These are phyloP conservation scores for Ceratobasidium papillatum DNA, from an alignment of 1,284 basidiomycete species.

Conservation along the genomic window DNA sequence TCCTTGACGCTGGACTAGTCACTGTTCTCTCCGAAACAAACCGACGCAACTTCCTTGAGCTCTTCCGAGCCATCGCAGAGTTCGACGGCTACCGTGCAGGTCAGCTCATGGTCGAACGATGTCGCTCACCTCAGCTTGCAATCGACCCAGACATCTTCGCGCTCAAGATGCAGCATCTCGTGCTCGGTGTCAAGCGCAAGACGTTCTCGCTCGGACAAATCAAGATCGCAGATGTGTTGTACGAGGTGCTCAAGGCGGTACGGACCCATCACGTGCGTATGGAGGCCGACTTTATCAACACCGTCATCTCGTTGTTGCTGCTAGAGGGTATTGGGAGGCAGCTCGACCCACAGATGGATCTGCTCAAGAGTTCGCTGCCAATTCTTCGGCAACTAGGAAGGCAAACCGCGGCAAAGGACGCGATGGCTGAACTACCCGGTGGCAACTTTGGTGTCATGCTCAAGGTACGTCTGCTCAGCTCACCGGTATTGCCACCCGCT, in stretches of 20 bases:
- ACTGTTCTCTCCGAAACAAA: slow-evolving; percentile 85
- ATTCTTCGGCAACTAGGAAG: slow-evolving; percentile 88
- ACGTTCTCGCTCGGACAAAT: slow-evolving; percentile 96
- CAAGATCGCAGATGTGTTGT: slow-evolving; percentile 93
- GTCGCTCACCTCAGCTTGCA: slow-evolving; percentile 89
- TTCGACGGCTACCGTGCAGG: slow-evolving; percentile 97
- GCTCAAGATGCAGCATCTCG: slow-evolving; percentile 95
- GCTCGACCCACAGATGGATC: slow-evolving; percentile 89
- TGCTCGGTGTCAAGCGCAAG: slow-evolving; percentile 92
- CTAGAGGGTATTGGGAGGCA: slow-evolving; percentile 96
- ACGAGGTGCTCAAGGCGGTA: slow-evolving; percentile 88
- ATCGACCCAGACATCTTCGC: slow-evolving; percentile 95
- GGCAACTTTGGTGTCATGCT: slow-evolving; percentile 83
- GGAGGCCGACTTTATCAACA: slow-evolving; percentile 99
- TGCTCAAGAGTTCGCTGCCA: slow-evolving; percentile 92
- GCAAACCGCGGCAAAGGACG: slow-evolving; percentile 84
- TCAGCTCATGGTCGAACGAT: slow-evolving; percentile 95
- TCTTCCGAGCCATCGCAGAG: slow-evolving; percentile 94
- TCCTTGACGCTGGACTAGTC: slow-evolving; percentile 95
- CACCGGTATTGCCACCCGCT: slow-evolving; percentile 16
- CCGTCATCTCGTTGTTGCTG: slow-evolving; percentile 91
- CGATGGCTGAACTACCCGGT: slow-evolving; percentile 65
- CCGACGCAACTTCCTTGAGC: slow-evolving; percentile 92
- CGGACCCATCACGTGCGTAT: slow-evolving; percentile 96
- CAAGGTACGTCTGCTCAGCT: slow-evolving; percentile 64